Conservation (phyloP, 495 filamentous ascomycete genomes). For the Cairneyella variabilis region DNA sequence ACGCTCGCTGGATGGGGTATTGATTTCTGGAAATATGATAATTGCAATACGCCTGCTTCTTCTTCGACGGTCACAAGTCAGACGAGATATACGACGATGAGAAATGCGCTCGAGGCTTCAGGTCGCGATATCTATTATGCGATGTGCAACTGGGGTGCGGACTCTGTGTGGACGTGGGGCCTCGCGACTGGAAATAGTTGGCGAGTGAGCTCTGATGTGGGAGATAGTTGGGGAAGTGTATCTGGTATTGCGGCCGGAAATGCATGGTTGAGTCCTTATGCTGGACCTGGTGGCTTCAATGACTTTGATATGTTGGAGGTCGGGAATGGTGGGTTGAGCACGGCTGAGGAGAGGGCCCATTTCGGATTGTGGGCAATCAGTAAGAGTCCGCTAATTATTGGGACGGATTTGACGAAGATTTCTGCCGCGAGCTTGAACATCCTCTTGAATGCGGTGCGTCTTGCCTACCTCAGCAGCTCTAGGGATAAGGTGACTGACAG, state of each 20-base stretch:
- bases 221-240: conserved; percentile 7
- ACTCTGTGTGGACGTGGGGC: conserved; percentile 13
- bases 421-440: background rate
- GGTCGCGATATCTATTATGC: conserved; percentile 30
- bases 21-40: conserved; percentile 11
- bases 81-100: conserved; percentile 24
- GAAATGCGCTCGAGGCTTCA: conserved; percentile 27
- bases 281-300: conserved; percentile 10
- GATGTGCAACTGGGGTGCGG: conserved; percentile 32
- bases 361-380: conserved; percentile 31
- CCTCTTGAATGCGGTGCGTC: background rate
- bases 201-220: conserved; percentile 8
- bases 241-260: background rate
- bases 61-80: background rate
- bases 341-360: conserved; percentile 35
- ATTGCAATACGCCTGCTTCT: background rate
- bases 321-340: conserved; percentile 53
- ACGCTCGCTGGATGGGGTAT: conserved; percentile 11
- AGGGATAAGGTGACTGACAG: background rate
- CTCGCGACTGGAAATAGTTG: conserved; percentile 3
- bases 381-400: conserved; percentile 31
- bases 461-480: background rate
- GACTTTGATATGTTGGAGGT: conserved; percentile 40
- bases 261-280: background rate
- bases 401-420: conserved; percentile 19